Base-by-base conservation (phyloP, 805 yeast species). In the Ogataea naganishii region DNA sequence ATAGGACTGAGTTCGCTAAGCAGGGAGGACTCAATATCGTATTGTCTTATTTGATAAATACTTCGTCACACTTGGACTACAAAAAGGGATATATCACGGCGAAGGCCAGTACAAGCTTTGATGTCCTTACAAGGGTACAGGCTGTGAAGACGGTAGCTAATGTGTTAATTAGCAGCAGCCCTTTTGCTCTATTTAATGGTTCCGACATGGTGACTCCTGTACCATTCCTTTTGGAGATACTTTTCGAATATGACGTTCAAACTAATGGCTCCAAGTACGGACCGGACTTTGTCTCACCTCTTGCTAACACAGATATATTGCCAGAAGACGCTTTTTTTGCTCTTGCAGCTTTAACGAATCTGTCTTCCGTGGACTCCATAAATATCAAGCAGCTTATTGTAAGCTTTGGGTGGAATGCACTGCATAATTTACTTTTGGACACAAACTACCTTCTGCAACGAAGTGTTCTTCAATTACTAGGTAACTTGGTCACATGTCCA, bases 331-430 rank as follows among this genome's bases (percentile, higher is more conserved):
- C 56, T 17, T 65, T 62, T 37, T 70, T 66, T 34, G 39, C 65
- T 0, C 47, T 73, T 20, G 44, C 68, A 14, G 69, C 77, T 0
- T 50, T 74, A 26, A 66, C 75, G 8, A 73, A 74, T 39, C 31
- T 73, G 4, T 49, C 75, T 0, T 64, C 78, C 0, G 36, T 59
- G 2, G 56, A 54, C 3, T 37, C 49, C 7, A 41, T 43, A 18
- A 37, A 46, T 1, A 52, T 57, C 3, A 55, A 68, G 20, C 56
- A 59, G 31, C 41, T 55, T 7, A 43, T 54, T 5, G 51, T 64
- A 41, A 59, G 29, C 20, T 41, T 37, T 38, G 57, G 45, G 26
- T 62, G 32, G 64, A 55, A 35, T 47, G 51, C 37, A 34, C 37
- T 71, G 12, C 45, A 56, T n/a, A 56, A 59, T 31, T 26, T 50